Conservation (phyloP, 2,329 filamentous ascomycete genomes). For the Sclerotinia trifoliorum region DNA sequence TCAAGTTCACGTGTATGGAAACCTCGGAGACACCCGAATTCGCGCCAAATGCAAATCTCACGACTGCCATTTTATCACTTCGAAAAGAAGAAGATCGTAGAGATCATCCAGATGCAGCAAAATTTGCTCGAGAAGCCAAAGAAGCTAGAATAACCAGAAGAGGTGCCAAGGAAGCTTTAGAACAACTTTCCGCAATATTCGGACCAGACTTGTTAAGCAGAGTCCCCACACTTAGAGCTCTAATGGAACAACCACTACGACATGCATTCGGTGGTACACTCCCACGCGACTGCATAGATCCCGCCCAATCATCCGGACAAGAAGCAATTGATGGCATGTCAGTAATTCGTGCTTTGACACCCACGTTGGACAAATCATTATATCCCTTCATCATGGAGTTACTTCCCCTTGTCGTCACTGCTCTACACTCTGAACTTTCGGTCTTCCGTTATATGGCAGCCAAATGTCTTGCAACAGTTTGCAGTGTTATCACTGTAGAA, state of each 20-base stretch:
- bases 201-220: constrained; percentile 74
- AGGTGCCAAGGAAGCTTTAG: constrained; percentile 90
- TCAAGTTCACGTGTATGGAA: constrained; percentile 97
- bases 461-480: constrained; percentile 95
- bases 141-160: constrained; percentile 86
- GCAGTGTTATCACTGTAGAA: constrained; percentile 91
- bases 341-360: constrained; percentile 85
- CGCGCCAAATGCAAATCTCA: constrained; percentile 74
- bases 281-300: constrained; percentile 69
- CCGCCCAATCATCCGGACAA: constrained; percentile 76
- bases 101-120: constrained; percentile 86
- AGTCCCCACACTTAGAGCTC: constrained; percentile 74
- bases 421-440: constrained; percentile 81
- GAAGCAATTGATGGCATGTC: constrained; percentile 94
- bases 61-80: constrained; percentile 81
- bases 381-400: constrained; percentile 79
- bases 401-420: constrained; percentile 82
- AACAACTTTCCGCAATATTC: constrained; percentile 80
- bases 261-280: constrained; percentile 71
- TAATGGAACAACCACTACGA: constrained; percentile 79
- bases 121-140: constrained; percentile 85
- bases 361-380: constrained; percentile 75
- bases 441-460: constrained; percentile 96
- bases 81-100: constrained; percentile 96
- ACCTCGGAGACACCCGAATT: constrained; percentile 98